Percentiles rank a stretch among this genome's conserved stretches.
Conservation (phyloP, 2,329 filamentous ascomycete genomes). For the Fusarium redolens region DNA sequence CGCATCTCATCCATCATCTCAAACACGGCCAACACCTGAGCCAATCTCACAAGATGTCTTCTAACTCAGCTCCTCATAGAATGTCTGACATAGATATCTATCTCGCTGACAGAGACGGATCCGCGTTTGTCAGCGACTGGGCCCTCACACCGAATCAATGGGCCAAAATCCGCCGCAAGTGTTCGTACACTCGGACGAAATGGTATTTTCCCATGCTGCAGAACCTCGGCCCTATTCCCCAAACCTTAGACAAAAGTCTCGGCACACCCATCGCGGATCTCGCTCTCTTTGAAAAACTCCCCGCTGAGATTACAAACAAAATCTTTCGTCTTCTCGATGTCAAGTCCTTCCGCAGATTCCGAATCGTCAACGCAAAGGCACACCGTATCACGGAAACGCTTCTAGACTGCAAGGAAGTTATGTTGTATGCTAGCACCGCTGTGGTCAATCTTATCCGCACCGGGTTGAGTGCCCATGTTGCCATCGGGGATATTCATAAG, state of each 20-base stretch:
- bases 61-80: accelerated
- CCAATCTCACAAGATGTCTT: not conserved
- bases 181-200: not conserved
- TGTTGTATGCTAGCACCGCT: accelerated
- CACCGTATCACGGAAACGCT: accelerated
- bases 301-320: not conserved
- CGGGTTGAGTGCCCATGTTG: accelerated
- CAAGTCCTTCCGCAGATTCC: accelerated
- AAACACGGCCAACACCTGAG: not conserved
- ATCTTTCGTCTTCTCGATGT: not conserved
- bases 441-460: not conserved
- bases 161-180: not conserved
- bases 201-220: not conserved
- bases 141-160: not conserved
- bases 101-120: accelerated
- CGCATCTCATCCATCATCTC: too few relatives aligned
- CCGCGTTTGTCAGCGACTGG: accelerated
- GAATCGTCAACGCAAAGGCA: accelerated
- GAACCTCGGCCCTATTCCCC: accelerated
- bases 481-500: accelerated
- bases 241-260: accelerated
- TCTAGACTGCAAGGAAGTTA: not conserved
- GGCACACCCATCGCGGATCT: not conserved
- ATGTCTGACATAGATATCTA: not conserved
- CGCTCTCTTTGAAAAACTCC: accelerated